Percentiles rank a stretch among this genome's conserved stretches.
These are phyloP conservation scores for Fraxinus angustifolia DNA, from an alignment of 305 asterid species.

Conservation along the genomic window DNA sequence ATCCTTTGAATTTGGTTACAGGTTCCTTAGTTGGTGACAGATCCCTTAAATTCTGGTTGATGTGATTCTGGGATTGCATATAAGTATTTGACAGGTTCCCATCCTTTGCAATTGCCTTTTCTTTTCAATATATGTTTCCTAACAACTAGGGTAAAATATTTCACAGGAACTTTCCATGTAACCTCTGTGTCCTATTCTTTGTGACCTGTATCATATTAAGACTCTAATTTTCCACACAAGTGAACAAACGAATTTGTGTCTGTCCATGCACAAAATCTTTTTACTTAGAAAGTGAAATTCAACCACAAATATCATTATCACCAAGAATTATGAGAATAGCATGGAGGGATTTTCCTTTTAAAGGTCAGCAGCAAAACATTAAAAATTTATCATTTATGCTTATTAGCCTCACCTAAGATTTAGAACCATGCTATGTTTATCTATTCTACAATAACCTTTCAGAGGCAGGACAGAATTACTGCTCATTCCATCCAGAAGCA, in stretches of 20 bases:
- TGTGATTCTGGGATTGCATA: neutral
- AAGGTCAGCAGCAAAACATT: neutral
- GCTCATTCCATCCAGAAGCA: neutral
- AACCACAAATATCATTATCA: neutral
- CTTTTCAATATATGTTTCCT: neutral
- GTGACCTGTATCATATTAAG: neutral
- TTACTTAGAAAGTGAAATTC: neutral
- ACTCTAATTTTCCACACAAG: neutral
- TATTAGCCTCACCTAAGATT: neutral
- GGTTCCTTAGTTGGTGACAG: neutral
- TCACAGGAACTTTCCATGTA: neutral
- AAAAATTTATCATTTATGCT: neutral
- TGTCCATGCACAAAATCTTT: neutral
- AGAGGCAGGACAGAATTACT: neutral
- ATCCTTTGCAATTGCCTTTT: neutral
- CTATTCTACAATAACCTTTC: neutral
- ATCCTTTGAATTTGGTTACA: slow-evolving; percentile 1
- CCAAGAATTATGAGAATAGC: neutral
- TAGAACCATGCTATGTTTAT: neutral
- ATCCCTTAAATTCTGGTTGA: neutral
- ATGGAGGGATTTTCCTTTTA: neutral
- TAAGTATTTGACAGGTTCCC: neutral
- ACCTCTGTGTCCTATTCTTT: neutral
- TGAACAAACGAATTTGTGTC: neutral
- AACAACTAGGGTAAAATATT: neutral